These are phyloP conservation scores for Lipomyces spencermartinsiae DNA, from an alignment of 805 yeast species.

Conservation along the genomic window DNA sequence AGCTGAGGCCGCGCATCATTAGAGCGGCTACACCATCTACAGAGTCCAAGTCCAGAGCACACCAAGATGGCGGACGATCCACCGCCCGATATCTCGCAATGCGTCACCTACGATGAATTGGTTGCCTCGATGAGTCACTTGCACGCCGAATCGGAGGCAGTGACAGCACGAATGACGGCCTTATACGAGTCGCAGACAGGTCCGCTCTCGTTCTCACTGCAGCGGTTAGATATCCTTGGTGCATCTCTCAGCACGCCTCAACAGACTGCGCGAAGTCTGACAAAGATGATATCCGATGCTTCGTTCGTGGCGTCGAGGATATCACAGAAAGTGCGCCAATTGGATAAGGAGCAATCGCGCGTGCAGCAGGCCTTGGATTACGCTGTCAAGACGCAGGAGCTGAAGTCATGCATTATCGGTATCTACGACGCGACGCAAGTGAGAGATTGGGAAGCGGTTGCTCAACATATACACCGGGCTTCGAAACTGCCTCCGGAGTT, in stretches of 20 bases:
- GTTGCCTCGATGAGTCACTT: constrained; percentile 16
- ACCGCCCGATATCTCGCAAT: constrained; percentile 22
- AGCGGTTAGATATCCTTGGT: constrained; percentile 42
- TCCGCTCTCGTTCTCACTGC: constrained; percentile 37
- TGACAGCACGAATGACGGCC: constrained; percentile 15
- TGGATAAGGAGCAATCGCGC: constrained; percentile 72
- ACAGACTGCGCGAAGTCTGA: constrained; percentile 64
- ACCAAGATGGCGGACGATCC: constrained; percentile 18
- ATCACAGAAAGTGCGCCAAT: constrained; percentile 68
- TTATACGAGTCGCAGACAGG: constrained; percentile 20
- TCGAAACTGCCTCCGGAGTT: constrained; percentile 59
- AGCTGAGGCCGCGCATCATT: neutral
- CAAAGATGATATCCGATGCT: constrained; percentile 62
- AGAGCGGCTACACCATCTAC: neutral
- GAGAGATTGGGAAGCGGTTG: constrained; percentile 78
- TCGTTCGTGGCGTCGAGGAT: constrained; percentile 69
- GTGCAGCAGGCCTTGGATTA: constrained; percentile 67
- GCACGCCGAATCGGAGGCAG: constrained; percentile 21
- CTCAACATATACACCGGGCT: constrained; percentile 60
- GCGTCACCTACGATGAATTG: constrained; percentile 30
- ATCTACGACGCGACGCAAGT: constrained; percentile 72
- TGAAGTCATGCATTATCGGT: constrained; percentile 69
- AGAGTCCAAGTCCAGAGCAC: neutral
- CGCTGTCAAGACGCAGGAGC: constrained; percentile 67
- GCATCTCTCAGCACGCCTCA: constrained; percentile 46